Base-by-base conservation (phyloP, 148 eudicot species). In the Bassia scoparia region DNA sequence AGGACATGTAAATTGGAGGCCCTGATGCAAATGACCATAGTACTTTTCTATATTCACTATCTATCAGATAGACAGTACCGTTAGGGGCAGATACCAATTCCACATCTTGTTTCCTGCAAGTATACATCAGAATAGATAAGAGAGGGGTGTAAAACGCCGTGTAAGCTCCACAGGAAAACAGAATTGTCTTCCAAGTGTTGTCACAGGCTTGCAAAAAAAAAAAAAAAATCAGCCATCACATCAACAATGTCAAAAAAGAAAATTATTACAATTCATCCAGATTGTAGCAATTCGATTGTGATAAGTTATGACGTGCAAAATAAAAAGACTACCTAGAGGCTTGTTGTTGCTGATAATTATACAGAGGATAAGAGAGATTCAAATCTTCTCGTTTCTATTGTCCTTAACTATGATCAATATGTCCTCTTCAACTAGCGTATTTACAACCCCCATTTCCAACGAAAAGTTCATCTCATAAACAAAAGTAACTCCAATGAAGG, bases 21-120 rank as follows among this genome's bases (percentile, higher is more conserved):
- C 98, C 98, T 62, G 98, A 87, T 58, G 89, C 68, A 78, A 87
- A 90, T 72, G 98, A 93, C 98, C 98, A 93, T 21, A 87, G 68
- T 56, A 84, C 79, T 81, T 88, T 88, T 81, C 81, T 75, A 52
- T 92, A 81, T 74, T 85, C 84, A 69, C 76, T 83, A 53, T 90
- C 90, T 61, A 93, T 61, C 41, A 90, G 81, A 80, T 89, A 82
- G 74, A 93, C 83, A 15, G 88, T 89, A 68, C 98, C 98, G 78
- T 93, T 91, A 76, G 87, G 86, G 20, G 90, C 89, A 76, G 95
- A 95, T 71, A 93, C 83, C 61, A 93, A 72, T 61, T 87, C 90
- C 72, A 90, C 80, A 37, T 85, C 86, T 44, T 75, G 84, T 46
- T 75, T 74, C 64, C 90, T 90, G 88, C 67, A 77, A 67, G 52